phyloP scores from a whole-genome alignment of 371 early-diverging fungal genomes.

The Mortierella sp. region DNA sequence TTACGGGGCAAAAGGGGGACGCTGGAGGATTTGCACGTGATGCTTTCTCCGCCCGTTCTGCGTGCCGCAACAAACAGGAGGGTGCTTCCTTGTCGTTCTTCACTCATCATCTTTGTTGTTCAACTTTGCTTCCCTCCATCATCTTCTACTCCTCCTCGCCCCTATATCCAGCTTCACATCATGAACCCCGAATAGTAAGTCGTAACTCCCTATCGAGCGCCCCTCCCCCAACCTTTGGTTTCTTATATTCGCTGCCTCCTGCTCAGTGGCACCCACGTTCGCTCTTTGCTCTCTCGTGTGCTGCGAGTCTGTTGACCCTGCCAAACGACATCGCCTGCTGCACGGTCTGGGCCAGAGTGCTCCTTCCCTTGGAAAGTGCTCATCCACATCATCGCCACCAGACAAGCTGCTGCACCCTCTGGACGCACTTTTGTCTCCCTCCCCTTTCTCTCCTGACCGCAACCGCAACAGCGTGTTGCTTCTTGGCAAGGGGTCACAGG shows the following conservation, averaged over 20 bases:
- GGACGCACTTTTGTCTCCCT: too few species aligned
- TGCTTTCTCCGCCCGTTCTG: neutral
- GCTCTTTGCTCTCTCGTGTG: too few species aligned
- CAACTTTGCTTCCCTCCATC: conserved; percentile 1
- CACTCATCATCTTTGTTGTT: conserved; percentile 14
- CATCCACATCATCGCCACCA: too few species aligned
- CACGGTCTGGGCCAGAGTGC: neutral
- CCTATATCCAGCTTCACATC: neutral
- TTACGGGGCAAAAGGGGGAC: too few species aligned
- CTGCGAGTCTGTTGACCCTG: too few species aligned
- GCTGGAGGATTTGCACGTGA: too few species aligned
- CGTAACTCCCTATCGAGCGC: neutral
- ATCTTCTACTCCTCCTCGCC: neutral
- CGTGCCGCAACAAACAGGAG: neutral
- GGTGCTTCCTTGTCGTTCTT: neutral
- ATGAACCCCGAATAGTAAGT: conserved; percentile 56
- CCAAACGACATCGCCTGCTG: conserved; percentile 1
- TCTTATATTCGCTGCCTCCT: conserved; percentile 1
- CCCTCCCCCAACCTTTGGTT: neutral
- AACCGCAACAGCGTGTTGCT: too few species aligned
- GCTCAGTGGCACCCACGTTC: neutral
- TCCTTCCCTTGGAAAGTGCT: neutral
- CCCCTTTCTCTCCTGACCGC: neutral
- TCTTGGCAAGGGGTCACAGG: too few species aligned
- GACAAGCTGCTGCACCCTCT: too few species aligned